Evolutionary conservation across 352 stramenopile species (phyloP), one percentile per base, ranked within the genome.

Genomic region (Globisporangium spiculum): DNA sequence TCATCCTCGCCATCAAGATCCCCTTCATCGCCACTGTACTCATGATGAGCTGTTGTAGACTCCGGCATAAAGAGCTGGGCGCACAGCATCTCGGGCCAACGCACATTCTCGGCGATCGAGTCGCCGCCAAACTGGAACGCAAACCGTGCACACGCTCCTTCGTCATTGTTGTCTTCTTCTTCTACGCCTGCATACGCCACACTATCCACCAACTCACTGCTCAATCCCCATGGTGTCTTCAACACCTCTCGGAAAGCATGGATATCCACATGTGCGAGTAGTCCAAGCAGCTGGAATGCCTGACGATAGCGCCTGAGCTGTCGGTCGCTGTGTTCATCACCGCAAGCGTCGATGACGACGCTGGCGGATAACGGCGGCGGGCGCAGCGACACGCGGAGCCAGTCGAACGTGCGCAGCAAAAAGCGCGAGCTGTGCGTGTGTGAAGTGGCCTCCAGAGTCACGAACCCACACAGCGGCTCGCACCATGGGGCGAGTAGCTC

Each of bases 71-170:
- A 66, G 16, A 66, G 26, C 27, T 50, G 1, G 12, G 60, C 9
- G 46, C 60, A 66, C n/a, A 66, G 1, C 0, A n/a, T 30, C 30
- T 55, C 60, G 18, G 46, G 60, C 46, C 60, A 66, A 3, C 32
- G 60, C 24, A 66, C 46, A 32, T 58, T 32, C 18, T 66, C 41
- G 10, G 44, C 60, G 60, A 66, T 58, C 27, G 60, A 55, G n/a
- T 55, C 60, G 26, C 48, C 60, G n/a, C 41, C 60, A 18, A 66
- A 58, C 22, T 58, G 44, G 46, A 66, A 50, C 58, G 36, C 36
- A 53, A 63, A 63, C 34, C 58, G 34, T 3, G 34, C 36, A 6
- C 24, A 18, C 2, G 32, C 20, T 14, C n/a, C 20, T 18, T 54
- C 58, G 4, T 53, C 58, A 12, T 50, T n/a, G 34, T 63, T n/a